A percentile compares a stretch with the other conserved stretches of the same genome.
Evolutionary conservation across 78 protist species (phyloP).

Genomic region (Protostelium mycophagum): DNA sequence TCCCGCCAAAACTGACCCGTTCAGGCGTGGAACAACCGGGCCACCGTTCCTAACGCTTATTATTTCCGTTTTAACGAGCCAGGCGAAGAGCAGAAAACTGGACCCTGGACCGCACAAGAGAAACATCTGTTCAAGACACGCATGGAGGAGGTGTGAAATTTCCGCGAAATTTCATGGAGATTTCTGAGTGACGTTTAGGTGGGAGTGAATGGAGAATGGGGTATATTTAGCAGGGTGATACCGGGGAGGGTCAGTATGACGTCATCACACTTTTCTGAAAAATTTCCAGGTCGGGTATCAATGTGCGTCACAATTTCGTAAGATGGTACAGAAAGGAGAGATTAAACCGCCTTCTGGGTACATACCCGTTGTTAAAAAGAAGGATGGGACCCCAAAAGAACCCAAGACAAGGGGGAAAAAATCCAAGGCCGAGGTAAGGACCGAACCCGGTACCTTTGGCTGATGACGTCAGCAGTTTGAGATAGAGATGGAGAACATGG

Average conservation of each 20-base stretch:
- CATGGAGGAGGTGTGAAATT: conserved; percentile 10
- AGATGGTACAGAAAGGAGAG: neutral
- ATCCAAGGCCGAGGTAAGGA: neutral
- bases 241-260: conserved; percentile 66
- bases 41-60: conserved; percentile 56
- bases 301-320: neutral
- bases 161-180: neutral
- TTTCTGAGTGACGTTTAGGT: neutral
- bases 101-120: conserved; percentile 53
- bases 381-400: neutral
- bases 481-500: no score
- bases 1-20: neutral
- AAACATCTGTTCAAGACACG: conserved; percentile 23
- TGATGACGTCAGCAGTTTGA: neutral
- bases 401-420: neutral
- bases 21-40: neutral
- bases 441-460: neutral
- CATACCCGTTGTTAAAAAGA: neutral
- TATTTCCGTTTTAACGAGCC: conserved; percentile 70
- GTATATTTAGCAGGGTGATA: conserved; percentile 44
- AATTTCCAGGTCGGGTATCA: neutral
- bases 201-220: conserved; percentile 71
- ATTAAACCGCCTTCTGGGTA: neutral
- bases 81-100: conserved; percentile 28
- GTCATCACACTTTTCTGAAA: neutral